A percentile compares a stretch with the other conserved stretches of the same genome.
Conservation (phyloP, 2,329 filamentous ascomycete genomes). For the Cytospora mali region DNA sequence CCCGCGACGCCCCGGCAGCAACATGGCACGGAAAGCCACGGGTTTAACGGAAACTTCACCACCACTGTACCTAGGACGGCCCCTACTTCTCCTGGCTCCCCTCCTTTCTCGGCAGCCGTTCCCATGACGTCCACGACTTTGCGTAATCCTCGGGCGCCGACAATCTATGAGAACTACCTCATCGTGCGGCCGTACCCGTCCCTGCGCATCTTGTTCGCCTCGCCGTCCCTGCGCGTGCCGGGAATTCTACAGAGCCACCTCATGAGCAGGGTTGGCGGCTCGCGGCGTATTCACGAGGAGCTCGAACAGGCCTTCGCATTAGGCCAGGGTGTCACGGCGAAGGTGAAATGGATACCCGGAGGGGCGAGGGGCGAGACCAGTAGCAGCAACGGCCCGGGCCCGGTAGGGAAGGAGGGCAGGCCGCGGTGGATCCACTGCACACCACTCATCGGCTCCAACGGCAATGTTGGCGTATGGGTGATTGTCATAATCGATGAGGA, state of each 20-base stretch:
- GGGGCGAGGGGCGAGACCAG: conserved; percentile 32
- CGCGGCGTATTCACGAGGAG: conserved; percentile 49
- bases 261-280: conserved; percentile 56
- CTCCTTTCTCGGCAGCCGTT: not conserved
- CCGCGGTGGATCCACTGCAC: conserved; percentile 78
- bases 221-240: conserved; percentile 66
- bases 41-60: conserved; percentile 18
- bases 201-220: conserved; percentile 69
- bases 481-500: conserved; percentile 72
- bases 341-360: conserved; percentile 67
- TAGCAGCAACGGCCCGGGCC: conserved; percentile 1
- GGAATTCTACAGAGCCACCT: conserved; percentile 67
- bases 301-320: conserved; percentile 63
- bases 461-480: conserved; percentile 77
- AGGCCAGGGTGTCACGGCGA: conserved; percentile 72
- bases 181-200: conserved; percentile 67
- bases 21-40: conserved; percentile 11
- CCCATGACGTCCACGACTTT: conserved; percentile 1
- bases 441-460: conserved; percentile 67
- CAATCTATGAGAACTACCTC: conserved; percentile 61
- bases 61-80: conserved; percentile 32
- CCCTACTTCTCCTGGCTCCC: conserved; percentile 13
- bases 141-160: conserved; percentile 28
- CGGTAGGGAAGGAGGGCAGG: conserved; percentile 52
- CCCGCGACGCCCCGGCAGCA: conserved; percentile 15